phyloP scores from a whole-genome alignment of 768 basidiomycete species.

The Pleurotus ostreatus region DNA sequence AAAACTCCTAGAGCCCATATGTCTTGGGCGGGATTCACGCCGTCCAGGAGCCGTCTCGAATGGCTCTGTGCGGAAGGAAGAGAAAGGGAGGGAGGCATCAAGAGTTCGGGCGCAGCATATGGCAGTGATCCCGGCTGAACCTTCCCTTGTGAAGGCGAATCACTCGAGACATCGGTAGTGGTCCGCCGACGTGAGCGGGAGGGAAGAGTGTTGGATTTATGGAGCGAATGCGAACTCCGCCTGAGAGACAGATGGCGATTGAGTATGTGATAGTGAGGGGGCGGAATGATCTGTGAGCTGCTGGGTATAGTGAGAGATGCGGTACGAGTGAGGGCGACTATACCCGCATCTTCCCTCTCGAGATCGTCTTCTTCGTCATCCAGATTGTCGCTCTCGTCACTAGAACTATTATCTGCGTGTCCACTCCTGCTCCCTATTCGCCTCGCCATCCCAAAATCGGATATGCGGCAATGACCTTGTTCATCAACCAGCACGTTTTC shows the following conservation, averaged over 20 bases:
- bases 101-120: conserved; percentile 86
- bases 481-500: conserved; percentile 95
- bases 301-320: conserved; percentile 6
- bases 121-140: conserved; percentile 83
- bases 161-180: not conserved
- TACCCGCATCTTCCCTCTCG: conserved; percentile 22
- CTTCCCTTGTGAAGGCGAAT: not conserved
- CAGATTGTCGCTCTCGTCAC: conserved; percentile 31
- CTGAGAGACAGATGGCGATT: conserved; percentile 4
- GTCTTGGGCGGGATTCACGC: conserved; percentile 75
- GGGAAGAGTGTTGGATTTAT: not conserved
- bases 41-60: conserved; percentile 26
- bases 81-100: conserved; percentile 44
- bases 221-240: not conserved
- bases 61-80: not conserved
- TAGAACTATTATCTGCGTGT: not conserved
- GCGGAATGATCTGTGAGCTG: not conserved
- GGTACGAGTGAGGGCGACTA: conserved; percentile 17
- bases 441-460: conserved; percentile 81
- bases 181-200: not conserved
- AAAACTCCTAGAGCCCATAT: conserved; percentile 95
- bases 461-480: conserved; percentile 79
- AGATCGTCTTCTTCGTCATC: conserved; percentile 29
- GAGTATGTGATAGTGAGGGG: not conserved
- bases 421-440: conserved; percentile 38